Percentiles rank a stretch among this genome's conserved stretches.
These are phyloP conservation scores for Lagenidium giganteum DNA, from an alignment of 352 stramenopile species.

Conservation along the genomic window DNA sequence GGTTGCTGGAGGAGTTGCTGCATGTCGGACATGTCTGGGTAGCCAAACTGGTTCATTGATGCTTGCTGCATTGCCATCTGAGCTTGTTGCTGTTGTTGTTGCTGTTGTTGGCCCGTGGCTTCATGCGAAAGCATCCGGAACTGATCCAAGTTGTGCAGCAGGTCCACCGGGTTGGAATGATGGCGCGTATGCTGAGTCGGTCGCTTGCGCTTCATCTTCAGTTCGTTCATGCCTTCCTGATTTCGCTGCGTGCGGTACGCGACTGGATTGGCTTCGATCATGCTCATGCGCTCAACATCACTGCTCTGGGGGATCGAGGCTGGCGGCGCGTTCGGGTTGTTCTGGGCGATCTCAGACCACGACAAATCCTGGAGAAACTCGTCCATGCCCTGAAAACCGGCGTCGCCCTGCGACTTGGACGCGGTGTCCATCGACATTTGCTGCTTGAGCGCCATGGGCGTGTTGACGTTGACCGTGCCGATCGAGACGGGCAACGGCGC, in stretches of 20 bases:
- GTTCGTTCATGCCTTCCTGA: slow-evolving; percentile 39
- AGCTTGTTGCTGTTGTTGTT: slow-evolving; percentile 3
- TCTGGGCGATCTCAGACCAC: slow-evolving; percentile 3
- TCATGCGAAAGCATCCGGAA: not conserved
- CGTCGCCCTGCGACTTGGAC: too few relatives aligned
- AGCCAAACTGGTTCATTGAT: not conserved
- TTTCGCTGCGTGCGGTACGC: too few relatives aligned
- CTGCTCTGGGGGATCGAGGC: slow-evolving; percentile 5
- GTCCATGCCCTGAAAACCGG: slow-evolving; percentile 59
- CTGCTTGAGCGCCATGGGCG: slow-evolving; percentile 19
- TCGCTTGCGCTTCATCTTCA: slow-evolving; percentile 64
- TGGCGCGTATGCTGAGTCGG: slow-evolving; percentile 27
- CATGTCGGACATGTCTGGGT: too few relatives aligned
- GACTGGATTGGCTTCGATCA: slow-evolving; percentile 22
- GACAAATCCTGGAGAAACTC: slow-evolving; percentile 42
- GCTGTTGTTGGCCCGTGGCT: not conserved
- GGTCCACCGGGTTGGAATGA: slow-evolving; percentile 5
- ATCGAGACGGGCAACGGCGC: slow-evolving; percentile 13
- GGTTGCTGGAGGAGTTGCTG: slow-evolving; percentile 3
- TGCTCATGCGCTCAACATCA: slow-evolving; percentile 6
- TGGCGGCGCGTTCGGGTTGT: slow-evolving; percentile 13
- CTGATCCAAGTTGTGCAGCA: not conserved
- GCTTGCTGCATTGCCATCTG: slow-evolving; percentile 7
- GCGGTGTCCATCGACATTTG: too few relatives aligned
- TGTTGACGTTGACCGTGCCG: slow-evolving; percentile 21